Evolutionary conservation across 1,284 basidiomycete species (phyloP), one percentile per base, ranked within the genome.

Genomic region (Melanopsichium pennsylvanicum): DNA sequence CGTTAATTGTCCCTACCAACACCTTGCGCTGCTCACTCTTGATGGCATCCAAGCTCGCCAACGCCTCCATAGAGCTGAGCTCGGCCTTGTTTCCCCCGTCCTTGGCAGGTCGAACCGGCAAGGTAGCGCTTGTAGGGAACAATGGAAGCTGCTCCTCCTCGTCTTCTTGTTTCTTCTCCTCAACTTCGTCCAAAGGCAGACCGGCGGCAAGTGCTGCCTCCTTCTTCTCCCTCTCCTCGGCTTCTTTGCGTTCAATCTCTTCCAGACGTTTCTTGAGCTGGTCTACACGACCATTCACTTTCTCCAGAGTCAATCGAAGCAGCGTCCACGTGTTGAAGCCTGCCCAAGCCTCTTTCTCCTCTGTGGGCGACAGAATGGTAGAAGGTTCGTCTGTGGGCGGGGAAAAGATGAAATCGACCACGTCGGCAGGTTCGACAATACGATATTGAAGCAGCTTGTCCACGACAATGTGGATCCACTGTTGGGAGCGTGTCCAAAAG

Each of bases 361-460:
- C 51, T 0, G 5, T 41, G 12, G 9, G 11, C 5, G 31, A 10
- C 0, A 7, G 23, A 25, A 59, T 52, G 12, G 48, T 27, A 2
- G 19, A 27, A 3, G 55, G 61, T 16, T 68, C 57, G n/a, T 55
- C 55, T n/a, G 9, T 36, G 3, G 64, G 51, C 8, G 70, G 59
- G 16, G 12, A 84, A 81, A 98, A 97, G 15, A 90, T 87, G 88
- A 92, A 97, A 4, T 84, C 84, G 46, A 97, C 88, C 15, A 97
- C 90, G 76, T 98, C 94, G 13, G 89, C 87, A 0, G 94, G 92
- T 76, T 97, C 93, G 25, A 98, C 89, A 54, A 98, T 91, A 76
- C 96, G 91, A 82, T 99, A 99, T 82, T 98, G 95, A 86, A 98
- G 90, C 62, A 97, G 84, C 84, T 99, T 99, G 85, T 97, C 96